Percentiles rank a stretch among this genome's conserved stretches.
Conservation (phyloP, 140 eudicot species). For the Senecio squalidus region DNA sequence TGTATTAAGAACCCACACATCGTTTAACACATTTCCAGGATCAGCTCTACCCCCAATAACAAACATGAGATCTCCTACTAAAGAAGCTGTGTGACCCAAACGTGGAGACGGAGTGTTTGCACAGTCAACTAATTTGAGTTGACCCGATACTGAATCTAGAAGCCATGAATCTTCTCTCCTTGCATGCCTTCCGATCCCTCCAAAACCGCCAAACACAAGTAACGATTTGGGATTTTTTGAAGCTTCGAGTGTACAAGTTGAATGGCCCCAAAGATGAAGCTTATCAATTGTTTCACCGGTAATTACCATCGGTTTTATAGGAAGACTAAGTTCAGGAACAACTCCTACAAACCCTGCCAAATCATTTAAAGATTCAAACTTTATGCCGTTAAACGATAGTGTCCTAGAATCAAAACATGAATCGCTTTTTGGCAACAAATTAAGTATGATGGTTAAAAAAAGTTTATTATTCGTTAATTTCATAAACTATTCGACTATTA, state of each 20-base stretch:
- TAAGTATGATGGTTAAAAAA: background rate
- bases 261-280: constrained; percentile 93
- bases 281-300: constrained; percentile 76
- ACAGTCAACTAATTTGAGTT: constrained; percentile 32
- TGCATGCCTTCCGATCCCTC: constrained; percentile 91
- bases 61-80: constrained; percentile 56
- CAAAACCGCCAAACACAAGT: constrained; percentile 91
- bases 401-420: constrained; percentile 39
- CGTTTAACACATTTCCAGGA: constrained; percentile 74
- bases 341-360: constrained; percentile 52
- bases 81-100: constrained; percentile 80
- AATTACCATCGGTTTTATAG: constrained; percentile 31
- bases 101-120: constrained; percentile 65
- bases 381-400: constrained; percentile 27
- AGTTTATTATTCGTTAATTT: background rate
- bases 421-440: background rate
- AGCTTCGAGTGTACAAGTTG: constrained; percentile 48
- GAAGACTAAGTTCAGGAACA: constrained; percentile 34
- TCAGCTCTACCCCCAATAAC: constrained; percentile 98
- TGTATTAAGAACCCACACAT: constrained; percentile 66
- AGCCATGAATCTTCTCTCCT: constrained; percentile 71
- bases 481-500: background rate
- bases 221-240: constrained; percentile 33
- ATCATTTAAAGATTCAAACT: constrained; percentile 51
- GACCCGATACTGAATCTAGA: constrained; percentile 55